phyloP scores from a whole-genome alignment of 306 rosid species.

The Luffa acutangula region DNA sequence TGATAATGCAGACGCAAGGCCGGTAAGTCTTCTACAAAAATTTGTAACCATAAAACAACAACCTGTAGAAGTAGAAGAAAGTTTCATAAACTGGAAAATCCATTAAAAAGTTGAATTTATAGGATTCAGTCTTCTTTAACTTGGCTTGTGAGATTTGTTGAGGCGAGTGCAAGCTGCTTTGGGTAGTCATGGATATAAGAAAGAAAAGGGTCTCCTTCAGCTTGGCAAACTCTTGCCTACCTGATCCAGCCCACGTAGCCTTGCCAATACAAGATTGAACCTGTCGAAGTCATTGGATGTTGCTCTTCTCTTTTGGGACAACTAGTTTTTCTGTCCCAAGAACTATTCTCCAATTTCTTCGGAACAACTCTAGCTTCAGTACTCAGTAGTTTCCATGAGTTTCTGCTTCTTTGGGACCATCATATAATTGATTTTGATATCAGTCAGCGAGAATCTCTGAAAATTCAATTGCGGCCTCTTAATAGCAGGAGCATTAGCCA shows the following conservation, averaged over 20 bases:
- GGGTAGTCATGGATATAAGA: not conserved
- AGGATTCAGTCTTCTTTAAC: constrained; percentile 28
- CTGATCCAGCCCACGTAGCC: constrained; percentile 62
- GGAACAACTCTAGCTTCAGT: constrained; percentile 81
- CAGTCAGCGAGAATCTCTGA: constrained; percentile 74
- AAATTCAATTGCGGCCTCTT: constrained; percentile 62
- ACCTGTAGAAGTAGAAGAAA: not conserved
- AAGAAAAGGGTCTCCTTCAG: constrained; percentile 17
- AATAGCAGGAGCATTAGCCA: constrained; percentile 65
- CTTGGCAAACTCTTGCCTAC: constrained; percentile 66
- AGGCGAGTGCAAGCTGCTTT: not conserved
- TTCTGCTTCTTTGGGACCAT: constrained; percentile 80
- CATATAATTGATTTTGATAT: constrained; percentile 64
- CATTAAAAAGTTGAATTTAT: not conserved
- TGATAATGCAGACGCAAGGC: not conserved
- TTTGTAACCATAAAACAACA: not conserved
- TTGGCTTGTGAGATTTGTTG: not conserved
- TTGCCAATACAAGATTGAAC: constrained; percentile 87
- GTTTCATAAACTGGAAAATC: not conserved
- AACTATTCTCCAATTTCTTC: constrained; percentile 83
- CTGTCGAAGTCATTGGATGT: constrained; percentile 65
- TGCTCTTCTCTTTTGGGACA: constrained; percentile 65
- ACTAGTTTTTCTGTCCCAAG: constrained; percentile 81
- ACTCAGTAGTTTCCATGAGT: constrained; percentile 60
- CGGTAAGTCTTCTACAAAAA: not conserved